Evolutionary conservation across 1,139 yeast genomes (phyloP), one percentile per base, ranked within the genome.

Genomic region (Wickerhamomyces sp.): DNA sequence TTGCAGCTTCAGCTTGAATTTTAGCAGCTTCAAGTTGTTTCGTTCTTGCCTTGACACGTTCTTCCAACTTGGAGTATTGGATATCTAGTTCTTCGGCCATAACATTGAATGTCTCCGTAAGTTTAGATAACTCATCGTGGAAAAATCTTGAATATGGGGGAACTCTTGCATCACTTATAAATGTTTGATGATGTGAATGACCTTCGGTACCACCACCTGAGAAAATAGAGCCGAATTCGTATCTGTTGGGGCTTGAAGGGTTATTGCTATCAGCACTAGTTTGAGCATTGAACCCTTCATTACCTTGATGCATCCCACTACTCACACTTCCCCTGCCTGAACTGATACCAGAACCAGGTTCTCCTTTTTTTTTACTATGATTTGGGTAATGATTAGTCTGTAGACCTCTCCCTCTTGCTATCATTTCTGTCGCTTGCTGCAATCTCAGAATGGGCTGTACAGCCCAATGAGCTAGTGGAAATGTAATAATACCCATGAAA

Each of bases 1-100:
- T 91, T 3, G 99, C 98, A 35, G 84, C 78, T 65, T 91, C 97
- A 0, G 97, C 97, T 61, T 86, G 89, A 34, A 86, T 75, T 57
- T 87, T 89, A 10, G 95, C 94, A 1, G 84, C 87, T 63, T 90
- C 96, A 41, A 91, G 72, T 63, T 91, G 96, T 59, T 79, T 82
- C 0, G 99, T 93, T 60, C 98, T 77, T 39, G 82, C 82, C 45
- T 80, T 76, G n/a, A 93, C 98, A 51, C 96, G 76, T 54, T 89
- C 95, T 66, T 93, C 98, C 45, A 93, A 65, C 60, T 85, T 84
- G 6, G 84, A 72, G 59, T 91, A 91, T 60, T 91, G 97, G 51
- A 79, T 76, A 51, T 86, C 90, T 37, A 93, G 71, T 58, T 89
- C 95, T 58, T 84, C 90, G 8, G 95, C 83, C 97, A 91, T 89